Base-by-base conservation (phyloP, 306 rosid genomes). In the Dryas drummondii region DNA sequence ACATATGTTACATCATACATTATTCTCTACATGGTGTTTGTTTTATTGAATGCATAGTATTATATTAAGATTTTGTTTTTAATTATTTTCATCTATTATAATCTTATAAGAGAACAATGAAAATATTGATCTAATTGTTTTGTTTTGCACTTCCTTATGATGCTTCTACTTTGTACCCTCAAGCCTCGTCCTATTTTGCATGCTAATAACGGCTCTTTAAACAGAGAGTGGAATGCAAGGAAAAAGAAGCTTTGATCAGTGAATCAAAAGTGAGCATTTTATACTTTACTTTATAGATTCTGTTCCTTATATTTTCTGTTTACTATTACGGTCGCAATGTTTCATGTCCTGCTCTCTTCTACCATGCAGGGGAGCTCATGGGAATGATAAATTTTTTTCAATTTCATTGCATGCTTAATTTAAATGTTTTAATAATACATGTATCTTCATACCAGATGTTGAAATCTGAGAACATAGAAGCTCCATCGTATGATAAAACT, bases 261-360 rank as follows among this genome's bases (percentile, higher is more conserved):
- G 57, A 61, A 60, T n/a, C 50, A 5, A 59, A 73, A 17, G 60
- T 55, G 16, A 59, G 3, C 12, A 37, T 41, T 51, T 16, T 60
- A 26, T 27, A 10, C 42, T 19, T 32, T 22, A 26, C 7, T 9
- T 5, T 22, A 7, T 13, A 22, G 41, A 57, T 22, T 49, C 13
- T 58, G 48, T 2, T 19, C 53, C 41, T 19, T 11, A 9, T 44
- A 4, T 46, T 4, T 4, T 47, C 54, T 46, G 54, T 66, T n/a
- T 52, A n/a, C 9, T 70, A 26, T 70, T 12, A 72, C 12, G 6
- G 19, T 57, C 41, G 4, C 17, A 22, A 12, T 22, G 16, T 26
- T 44, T 71, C 44, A 56, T 71, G 51, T 71, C 52, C 32, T 70
- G 50, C 62, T 11, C 74, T 70, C 15, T 17, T 71, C 57, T 16